Base-by-base conservation (phyloP, 352 stramenopile species). In the Pythium dissimile region DNA sequence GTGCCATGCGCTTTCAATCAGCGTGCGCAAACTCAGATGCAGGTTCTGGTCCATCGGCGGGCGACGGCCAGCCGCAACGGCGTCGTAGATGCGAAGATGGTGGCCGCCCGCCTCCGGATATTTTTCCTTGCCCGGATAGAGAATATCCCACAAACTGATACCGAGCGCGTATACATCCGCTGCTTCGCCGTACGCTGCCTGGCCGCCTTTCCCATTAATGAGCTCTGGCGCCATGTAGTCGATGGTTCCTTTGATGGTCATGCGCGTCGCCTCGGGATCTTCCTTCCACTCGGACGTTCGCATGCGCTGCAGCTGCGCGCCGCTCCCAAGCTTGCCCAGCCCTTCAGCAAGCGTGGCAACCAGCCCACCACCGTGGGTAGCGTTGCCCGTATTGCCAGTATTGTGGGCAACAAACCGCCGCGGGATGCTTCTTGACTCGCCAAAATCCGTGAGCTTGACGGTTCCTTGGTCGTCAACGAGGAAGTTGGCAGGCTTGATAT, bases 401-500 rank as follows among this genome's bases (percentile, higher is more conserved):
- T 45, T 45, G 4, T 24, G 38, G 3, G 38, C 38, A 9, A 45
- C 38, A 45, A 45, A 47, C 30, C 41, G 45, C 8, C 45, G 27
- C 28, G 38, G 46, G 2, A 59, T 62, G 32, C 53, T 55, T 5
- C 49, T 41, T 18, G 23, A 60, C 13, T 45, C 18, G 15, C 59
- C 44, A 16, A 37, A 52, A 10, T 34, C 39, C 5, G 35, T 28
- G 7, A 39, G 30, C 27, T 18, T 15, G 12, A 9, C 62, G 46
- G 21, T 73, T 71, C 26, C 62, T 60, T 12, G 11, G 81, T 54
- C 54, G 62, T 86, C 75, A 7, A 92, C 70, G 2, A 90, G 65
- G 48, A 90, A 90, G 60, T 90, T 92, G 32, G 61, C 67, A 0
- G 80, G 77, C 30, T 90, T 90, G 55, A 92, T 88, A 51, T 92